Evolutionary conservation across 768 basidiomycete species (phyloP).

Genomic region (Floccularia luteovirens): DNA sequence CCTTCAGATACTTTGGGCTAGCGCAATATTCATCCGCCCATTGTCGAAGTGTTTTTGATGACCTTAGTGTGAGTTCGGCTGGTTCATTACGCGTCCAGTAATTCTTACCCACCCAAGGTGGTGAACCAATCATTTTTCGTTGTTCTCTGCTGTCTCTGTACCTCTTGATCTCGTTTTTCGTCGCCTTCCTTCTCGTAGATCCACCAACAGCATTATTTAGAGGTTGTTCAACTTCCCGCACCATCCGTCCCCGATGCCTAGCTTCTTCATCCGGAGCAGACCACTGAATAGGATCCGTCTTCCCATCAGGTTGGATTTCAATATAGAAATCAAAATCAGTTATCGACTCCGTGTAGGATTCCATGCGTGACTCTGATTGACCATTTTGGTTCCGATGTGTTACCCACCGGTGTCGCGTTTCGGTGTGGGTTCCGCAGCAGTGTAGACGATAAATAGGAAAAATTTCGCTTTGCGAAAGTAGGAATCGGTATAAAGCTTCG

Average conservation of each 20-base stretch:
- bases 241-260: conserved; percentile 58
- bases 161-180: conserved; percentile 29
- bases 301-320: conserved; percentile 26
- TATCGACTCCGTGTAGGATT: conserved; percentile 51
- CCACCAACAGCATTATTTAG: conserved; percentile 9
- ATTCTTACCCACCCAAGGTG: conserved; percentile 30
- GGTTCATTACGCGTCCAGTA: conserved; percentile 5
- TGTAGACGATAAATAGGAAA: conserved; percentile 39
- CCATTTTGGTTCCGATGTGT: conserved; percentile 26
- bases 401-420: conserved; percentile 43
- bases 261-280: conserved; percentile 56
- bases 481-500: conserved; percentile 67
- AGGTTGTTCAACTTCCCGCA: conserved; percentile 39
- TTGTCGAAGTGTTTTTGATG: conserved; percentile 55
- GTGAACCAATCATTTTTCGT: conserved; percentile 38
- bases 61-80: conserved; percentile 27
- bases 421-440: conserved; percentile 48
- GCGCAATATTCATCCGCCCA: conserved; percentile 85
- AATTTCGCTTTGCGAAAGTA: conserved; percentile 45
- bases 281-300: conserved; percentile 43
- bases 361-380: conserved; percentile 23
- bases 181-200: conserved; percentile 29
- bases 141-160: conserved; percentile 38
- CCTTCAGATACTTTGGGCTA: conserved; percentile 64
- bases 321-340: conserved; percentile 68